Evolutionary conservation across 768 basidiomycete genomes (phyloP).

Genomic region (Mycena polygramma): DNA sequence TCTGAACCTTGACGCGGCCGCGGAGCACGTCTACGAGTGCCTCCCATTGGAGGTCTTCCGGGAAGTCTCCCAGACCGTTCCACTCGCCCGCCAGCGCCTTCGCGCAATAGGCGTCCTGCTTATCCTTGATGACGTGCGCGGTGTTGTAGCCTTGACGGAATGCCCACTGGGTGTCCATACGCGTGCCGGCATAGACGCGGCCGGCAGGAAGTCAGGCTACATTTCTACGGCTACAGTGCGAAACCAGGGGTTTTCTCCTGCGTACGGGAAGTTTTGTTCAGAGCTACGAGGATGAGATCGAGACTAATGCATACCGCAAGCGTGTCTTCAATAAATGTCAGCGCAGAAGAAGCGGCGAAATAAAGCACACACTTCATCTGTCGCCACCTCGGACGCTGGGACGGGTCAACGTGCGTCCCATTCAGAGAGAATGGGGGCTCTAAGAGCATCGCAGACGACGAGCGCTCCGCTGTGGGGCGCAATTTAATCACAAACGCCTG

Average conservation of each 20-base stretch:
- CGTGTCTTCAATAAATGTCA: conserved; percentile 60
- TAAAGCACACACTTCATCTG: conserved; percentile 74
- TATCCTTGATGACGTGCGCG: conserved; percentile 71
- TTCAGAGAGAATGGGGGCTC: conserved; percentile 77
- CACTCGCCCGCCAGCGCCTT: conserved; percentile 61
- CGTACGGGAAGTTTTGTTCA: background rate
- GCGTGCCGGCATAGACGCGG: conserved; percentile 60
- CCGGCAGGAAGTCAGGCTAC: background rate
- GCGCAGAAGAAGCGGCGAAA: background rate
- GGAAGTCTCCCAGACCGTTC: conserved; percentile 65
- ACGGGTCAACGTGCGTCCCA: conserved; percentile 47
- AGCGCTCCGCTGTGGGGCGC: conserved; percentile 75
- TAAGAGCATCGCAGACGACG: conserved; percentile 74
- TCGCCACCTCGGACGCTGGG: conserved; percentile 63
- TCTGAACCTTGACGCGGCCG: conserved; percentile 77
- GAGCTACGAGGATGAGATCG: background rate
- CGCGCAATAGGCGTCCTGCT: conserved; percentile 77
- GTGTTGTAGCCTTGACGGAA: conserved; percentile 81
- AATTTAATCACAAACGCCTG: conserved; percentile 86
- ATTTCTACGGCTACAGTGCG: conserved; percentile 37
- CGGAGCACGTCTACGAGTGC: conserved; percentile 77
- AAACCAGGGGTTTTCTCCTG: conserved; percentile 32
- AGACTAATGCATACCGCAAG: conserved; percentile 71
- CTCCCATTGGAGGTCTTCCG: conserved; percentile 79
- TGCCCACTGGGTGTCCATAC: conserved; percentile 76